Base-by-base conservation (phyloP, 805 yeast species). In the Myxozyma lipomycoides region DNA sequence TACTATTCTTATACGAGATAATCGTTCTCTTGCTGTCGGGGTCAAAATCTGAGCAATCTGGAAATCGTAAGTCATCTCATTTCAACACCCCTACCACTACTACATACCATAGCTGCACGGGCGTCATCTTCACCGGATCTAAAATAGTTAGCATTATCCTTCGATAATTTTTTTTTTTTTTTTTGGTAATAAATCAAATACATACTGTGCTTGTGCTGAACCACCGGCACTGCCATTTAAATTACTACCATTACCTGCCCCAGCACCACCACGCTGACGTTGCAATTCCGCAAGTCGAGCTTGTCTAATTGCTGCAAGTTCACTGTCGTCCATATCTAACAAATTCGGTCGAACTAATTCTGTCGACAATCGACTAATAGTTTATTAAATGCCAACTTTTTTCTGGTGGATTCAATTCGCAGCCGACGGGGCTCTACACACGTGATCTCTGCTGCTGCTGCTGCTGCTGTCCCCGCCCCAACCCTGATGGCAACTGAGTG, bases 241-340 rank as follows among this genome's bases (percentile, higher is more conserved):
- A 18, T 36, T 40, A 21, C 48, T 54, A 18, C 41, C 52, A 44
- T 18, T 54, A 46, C 40, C 50, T n/a, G 22, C 45, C 18, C 45
- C 48, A 9, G 52, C 39, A 23, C 54, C 59, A 15, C 61, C 63
- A 21, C 60, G 60, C 48, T 62, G 65, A 55, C 77, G 73, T 66
- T 86, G 95, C 55, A 91, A 72, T 68, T 91, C 96, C 22, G 84
- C 83, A 61, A 91, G 69, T 59, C 98, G 78, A n/a, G 97, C 97
- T 40, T 87, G 88, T 61, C 98, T 79, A 57, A 91, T 86, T 28
- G 96, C 96, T 60, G 83, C 81, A 52, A 91, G 73, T 68, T 91
- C 98, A 21, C 81, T 69, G 65, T 88, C 91, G 62, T 87, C 96
- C 96, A 89, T 88, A 12, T 25, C 48, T 15, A 15, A 40, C n/a